Evolutionary conservation across 352 stramenopile genomes (phyloP), one percentile per base, ranked within the genome.

Genomic region (Elongisporangium senticosum): DNA sequence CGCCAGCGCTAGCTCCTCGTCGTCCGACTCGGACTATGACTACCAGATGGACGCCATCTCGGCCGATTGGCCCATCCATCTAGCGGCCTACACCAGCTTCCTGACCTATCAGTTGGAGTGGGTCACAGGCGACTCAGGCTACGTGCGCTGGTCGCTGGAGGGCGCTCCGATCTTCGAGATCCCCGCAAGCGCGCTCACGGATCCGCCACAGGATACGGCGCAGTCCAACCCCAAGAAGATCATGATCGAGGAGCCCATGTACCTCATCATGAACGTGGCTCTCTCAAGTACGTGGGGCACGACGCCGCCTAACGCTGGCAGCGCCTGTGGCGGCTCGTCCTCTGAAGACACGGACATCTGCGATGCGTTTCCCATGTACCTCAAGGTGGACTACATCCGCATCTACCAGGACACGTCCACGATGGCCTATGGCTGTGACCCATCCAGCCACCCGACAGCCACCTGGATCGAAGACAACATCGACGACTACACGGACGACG

Each of bases 231-330:
- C 77, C 60, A 83, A 67, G 71, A 95, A 74, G 71, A 85, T 87
- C 56, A 97, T 98, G 74, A 77, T 96, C 43, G 74, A 26, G 23
- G 23, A 26, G 23, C 23, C 23, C 23, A 26, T 26, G 23, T 26
- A 26, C n/a, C n/a, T 97, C 59, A 77, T 98, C 17, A 72, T 98
- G 37, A 98, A 97, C 71, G 96, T 90, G 7, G 92, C 92, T 0
- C 64, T 98, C 14, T 92, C 84, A 7, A 83, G 67, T 2, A 76
- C 83, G 23, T 98, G 90, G 92, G 75, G 75, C 0, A 66, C 75
- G 10, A 69, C 59, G 22, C 75, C 75, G 2, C 74, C 74, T 3
- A 79, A 80, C 53, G 60, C 71, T 20, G 69, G 64, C 4, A 57
- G 56, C 10, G 51, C 51, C 10, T 86, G 72, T 7, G 60, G 77